Percentiles rank a stretch among this genome's conserved stretches.
Conservation (phyloP, 129 eudicot species). For the Heracleum sosnowskyi region DNA sequence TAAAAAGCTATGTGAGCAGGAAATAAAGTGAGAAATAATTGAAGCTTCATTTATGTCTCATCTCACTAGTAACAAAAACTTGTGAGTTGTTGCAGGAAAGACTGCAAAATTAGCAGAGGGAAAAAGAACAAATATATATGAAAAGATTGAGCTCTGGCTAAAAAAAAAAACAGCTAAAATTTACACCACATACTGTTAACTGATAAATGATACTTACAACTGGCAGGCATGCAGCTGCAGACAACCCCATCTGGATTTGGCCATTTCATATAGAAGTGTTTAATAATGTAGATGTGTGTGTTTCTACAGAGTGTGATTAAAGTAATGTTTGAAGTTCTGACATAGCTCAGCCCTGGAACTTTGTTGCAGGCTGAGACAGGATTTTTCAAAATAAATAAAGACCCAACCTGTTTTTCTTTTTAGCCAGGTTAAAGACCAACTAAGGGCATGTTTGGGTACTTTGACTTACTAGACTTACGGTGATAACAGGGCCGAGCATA, state of each 20-base stretch:
- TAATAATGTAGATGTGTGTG: neutral
- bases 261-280: neutral
- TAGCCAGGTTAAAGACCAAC: no score
- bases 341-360: neutral
- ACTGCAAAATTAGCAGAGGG: neutral
- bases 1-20: neutral
- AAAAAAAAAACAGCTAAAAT: neutral
- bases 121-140: neutral
- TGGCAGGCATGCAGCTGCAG: constrained; percentile 13
- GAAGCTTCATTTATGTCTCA: constrained; percentile 4
- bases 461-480: no score
- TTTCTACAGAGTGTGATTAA: neutral
- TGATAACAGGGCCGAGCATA: no score
- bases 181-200: neutral
- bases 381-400: neutral
- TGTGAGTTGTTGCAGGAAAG: neutral
- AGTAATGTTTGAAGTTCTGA: constrained; percentile 2
- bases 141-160: no score
- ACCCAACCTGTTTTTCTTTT: no score
- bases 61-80: neutral
- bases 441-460: no score
- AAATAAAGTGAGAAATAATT: neutral
- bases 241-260: neutral
- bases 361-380: neutral
- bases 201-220: neutral